phyloP scores from a whole-genome alignment of 2,329 filamentous ascomycete species.

The Beauveria brongniartii region DNA sequence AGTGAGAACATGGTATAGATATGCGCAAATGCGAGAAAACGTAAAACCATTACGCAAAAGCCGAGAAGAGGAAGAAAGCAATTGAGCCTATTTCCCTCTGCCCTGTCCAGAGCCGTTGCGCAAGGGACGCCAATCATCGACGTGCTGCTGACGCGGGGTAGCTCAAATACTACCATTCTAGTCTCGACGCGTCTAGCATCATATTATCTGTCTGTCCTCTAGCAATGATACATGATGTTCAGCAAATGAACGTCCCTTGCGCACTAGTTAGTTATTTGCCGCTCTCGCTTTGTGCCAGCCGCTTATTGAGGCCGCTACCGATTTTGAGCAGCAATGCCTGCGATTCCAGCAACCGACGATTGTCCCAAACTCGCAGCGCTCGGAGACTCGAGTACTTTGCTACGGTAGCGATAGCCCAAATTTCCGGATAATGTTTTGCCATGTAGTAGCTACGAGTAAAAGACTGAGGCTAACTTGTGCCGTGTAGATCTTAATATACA shows the following conservation, averaged over 20 bases:
- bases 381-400: slow-evolving; percentile 7
- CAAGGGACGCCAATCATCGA: not conserved
- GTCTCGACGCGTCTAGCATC: not conserved
- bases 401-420: slow-evolving; percentile 14
- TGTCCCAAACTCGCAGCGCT: not conserved
- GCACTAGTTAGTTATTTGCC: not conserved
- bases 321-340: not conserved
- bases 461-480: slow-evolving; percentile 16
- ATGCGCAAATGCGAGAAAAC: too few species aligned
- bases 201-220: not conserved
- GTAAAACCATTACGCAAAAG: too few species aligned
- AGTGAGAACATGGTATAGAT: too few species aligned
- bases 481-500: slow-evolving; percentile 16
- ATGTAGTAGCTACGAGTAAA: slow-evolving; percentile 22
- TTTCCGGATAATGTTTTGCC: slow-evolving; percentile 30
- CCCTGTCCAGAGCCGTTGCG: too few species aligned
- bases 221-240: too few species aligned
- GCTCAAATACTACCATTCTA: not conserved
- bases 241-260: not conserved
- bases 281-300: not conserved
- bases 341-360: not conserved
- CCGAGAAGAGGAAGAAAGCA: too few species aligned
- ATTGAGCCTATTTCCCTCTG: too few species aligned
- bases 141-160: not conserved
- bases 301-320: not conserved